phyloP scores from a whole-genome alignment of 2,329 filamentous ascomycete genomes.

The Aspergillus japonicus region DNA sequence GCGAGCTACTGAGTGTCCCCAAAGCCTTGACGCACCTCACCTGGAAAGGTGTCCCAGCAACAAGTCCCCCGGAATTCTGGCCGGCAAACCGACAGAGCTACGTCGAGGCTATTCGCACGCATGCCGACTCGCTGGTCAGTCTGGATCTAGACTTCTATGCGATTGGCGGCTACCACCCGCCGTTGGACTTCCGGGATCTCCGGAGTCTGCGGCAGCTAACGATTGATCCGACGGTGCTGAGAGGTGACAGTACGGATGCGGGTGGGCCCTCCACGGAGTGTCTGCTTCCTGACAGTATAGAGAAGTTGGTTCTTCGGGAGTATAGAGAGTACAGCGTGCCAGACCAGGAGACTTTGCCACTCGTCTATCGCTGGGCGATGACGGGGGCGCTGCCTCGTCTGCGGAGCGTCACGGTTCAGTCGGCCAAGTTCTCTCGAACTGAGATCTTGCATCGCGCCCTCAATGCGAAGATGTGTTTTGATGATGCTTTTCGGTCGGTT shows the following conservation, averaged over 20 bases:
- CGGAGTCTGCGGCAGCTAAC: slow-evolving; percentile 2
- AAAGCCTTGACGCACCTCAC: not conserved
- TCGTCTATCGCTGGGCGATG: slow-evolving; percentile 1
- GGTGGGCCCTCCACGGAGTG: not conserved
- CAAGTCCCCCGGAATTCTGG: not conserved
- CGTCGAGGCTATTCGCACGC: not conserved
- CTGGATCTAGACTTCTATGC: slow-evolving; percentile 7
- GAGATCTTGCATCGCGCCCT: not conserved
- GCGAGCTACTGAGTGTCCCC: not conserved
- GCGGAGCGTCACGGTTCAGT: not conserved
- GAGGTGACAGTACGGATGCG: not conserved
- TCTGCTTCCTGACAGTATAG: not conserved
- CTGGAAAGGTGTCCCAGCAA: not conserved
- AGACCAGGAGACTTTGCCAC: not conserved
- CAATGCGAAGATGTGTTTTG: not conserved
- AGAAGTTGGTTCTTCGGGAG: not conserved
- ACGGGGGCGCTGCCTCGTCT: not conserved
- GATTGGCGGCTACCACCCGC: not conserved
- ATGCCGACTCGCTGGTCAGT: slow-evolving; percentile 1
- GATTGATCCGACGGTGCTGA: slow-evolving; percentile 1
- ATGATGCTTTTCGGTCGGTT: not conserved
- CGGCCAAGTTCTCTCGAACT: not conserved
- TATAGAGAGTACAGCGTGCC: not conserved
- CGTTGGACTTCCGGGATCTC: slow-evolving; percentile 2
- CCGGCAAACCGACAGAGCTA: not conserved